Conservation (phyloP, 805 yeast species). For the Metschnikowia dekortorum region DNA sequence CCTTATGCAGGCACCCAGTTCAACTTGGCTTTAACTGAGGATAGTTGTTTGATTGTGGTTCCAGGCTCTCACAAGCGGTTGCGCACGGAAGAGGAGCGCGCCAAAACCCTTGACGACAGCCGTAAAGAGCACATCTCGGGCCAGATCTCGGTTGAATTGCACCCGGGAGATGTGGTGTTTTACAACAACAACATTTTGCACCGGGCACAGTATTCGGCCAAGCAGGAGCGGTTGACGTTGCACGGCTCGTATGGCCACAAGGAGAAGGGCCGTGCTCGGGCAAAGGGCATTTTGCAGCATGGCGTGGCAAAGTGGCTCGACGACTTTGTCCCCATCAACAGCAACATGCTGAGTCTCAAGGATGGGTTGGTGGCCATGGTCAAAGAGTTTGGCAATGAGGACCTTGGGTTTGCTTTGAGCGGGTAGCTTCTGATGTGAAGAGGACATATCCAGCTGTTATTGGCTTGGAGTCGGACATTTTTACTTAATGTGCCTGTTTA, state of each 20-base stretch:
- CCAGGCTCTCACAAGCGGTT: constrained; percentile 46
- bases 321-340: constrained; percentile 27
- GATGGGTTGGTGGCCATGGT: constrained; percentile 27
- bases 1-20: constrained; percentile 49
- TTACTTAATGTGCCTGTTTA: too few relatives aligned
- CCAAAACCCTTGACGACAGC: constrained; percentile 31
- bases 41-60: constrained; percentile 44
- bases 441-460: too few relatives aligned
- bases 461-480: too few relatives aligned
- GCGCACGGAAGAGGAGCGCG: constrained; percentile 42
- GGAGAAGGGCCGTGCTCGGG: constrained; percentile 38
- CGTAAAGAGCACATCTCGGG: constrained; percentile 34
- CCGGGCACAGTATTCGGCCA: constrained; percentile 40
- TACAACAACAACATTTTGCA: constrained; percentile 49
- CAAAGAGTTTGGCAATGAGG: constrained; percentile 27
- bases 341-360: constrained; percentile 26
- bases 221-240: constrained; percentile 38
- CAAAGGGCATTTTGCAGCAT: constrained; percentile 50
- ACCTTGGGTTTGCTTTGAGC: constrained; percentile 37
- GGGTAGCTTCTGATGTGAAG: constrained; percentile 17
- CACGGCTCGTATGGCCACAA: constrained; percentile 50
- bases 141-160: constrained; percentile 37
- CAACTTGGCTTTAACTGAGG: constrained; percentile 46
- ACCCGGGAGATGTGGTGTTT: constrained; percentile 49
- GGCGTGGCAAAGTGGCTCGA: constrained; percentile 48